Conservation (phyloP, 176 grass and related monocot species). For the Dendrocalamus sinicus region DNA sequence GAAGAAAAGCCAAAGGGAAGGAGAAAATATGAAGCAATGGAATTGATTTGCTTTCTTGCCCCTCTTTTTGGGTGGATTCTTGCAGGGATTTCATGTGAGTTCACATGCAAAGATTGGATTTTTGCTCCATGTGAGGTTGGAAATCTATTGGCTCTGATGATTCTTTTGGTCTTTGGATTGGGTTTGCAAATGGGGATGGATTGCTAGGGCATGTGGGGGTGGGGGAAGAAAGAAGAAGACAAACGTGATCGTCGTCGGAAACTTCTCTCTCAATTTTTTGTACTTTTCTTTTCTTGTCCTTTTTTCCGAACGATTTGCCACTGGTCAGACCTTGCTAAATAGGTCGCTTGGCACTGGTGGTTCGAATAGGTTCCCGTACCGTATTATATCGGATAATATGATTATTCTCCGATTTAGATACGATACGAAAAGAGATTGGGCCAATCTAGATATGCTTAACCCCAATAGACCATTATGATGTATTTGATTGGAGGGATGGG, state of each 20-base stretch:
- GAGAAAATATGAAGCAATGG: constrained; percentile 19
- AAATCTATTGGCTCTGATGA: constrained; percentile 37
- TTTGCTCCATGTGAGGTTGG: constrained; percentile 34
- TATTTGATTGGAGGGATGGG: no score
- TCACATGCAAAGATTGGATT: constrained; percentile 47
- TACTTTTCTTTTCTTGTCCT: not conserved
- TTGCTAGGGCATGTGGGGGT: not conserved
- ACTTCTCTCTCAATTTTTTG: constrained; percentile 6
- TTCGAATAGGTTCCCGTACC: no score
- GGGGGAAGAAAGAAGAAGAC: constrained; percentile 39
- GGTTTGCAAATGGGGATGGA: constrained; percentile 45
- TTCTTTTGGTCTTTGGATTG: constrained; percentile 13
- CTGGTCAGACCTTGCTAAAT: no score
- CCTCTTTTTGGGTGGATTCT: constrained; percentile 34
- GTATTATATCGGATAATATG: no score
- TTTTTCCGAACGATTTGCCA: not conserved
- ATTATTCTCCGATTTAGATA: no score
- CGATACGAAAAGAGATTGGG: fast-evolving
- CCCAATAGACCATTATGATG: no score
- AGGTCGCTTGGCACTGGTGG: no score
- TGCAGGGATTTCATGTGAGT: constrained; percentile 38
- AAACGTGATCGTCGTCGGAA: constrained; percentile 34
- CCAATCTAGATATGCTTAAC: no score
- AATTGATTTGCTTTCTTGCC: constrained; percentile 26
- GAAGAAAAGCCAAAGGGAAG: constrained; percentile 19